These are phyloP conservation scores for Urochloa ruziziensis DNA, from an alignment of 176 grass and related monocot species.

Conservation along the genomic window DNA sequence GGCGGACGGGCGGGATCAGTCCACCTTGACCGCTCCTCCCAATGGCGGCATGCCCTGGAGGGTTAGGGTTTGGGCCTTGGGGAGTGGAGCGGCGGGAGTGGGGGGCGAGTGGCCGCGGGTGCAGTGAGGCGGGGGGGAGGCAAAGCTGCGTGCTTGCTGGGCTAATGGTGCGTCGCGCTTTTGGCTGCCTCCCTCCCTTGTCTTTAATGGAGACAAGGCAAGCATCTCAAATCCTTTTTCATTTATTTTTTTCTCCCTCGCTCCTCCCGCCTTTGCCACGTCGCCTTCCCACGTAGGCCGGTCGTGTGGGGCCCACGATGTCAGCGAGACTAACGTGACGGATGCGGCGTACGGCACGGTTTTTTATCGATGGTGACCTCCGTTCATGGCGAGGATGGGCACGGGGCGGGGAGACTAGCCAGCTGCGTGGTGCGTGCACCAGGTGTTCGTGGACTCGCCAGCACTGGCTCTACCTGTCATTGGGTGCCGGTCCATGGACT, in stretches of 20 bases:
- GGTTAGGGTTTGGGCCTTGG: constrained; percentile 59
- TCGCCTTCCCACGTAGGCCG: not conserved
- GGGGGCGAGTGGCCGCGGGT: not conserved
- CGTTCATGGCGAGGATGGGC: not conserved
- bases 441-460: not conserved
- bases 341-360: not conserved
- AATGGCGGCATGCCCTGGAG: not conserved
- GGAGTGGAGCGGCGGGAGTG: not conserved
- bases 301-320: not conserved
- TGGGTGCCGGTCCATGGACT: not conserved
- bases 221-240: constrained; percentile 24
- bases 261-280: not conserved
- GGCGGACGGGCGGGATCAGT: not conserved
- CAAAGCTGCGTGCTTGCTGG: constrained; percentile 16
- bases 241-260: no score
- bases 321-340: not conserved
- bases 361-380: not conserved
- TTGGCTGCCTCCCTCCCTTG: constrained; percentile 26
- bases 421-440: not conserved
- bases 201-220: constrained; percentile 71
- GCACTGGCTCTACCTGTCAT: rapidly evolving
- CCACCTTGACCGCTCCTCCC: not conserved
- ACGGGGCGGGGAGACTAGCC: not conserved
- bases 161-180: constrained; percentile 44
- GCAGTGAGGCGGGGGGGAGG: not conserved